Evolutionary conservation across 805 yeast species (phyloP).

Genomic region (Yarrowia keelungensis): DNA sequence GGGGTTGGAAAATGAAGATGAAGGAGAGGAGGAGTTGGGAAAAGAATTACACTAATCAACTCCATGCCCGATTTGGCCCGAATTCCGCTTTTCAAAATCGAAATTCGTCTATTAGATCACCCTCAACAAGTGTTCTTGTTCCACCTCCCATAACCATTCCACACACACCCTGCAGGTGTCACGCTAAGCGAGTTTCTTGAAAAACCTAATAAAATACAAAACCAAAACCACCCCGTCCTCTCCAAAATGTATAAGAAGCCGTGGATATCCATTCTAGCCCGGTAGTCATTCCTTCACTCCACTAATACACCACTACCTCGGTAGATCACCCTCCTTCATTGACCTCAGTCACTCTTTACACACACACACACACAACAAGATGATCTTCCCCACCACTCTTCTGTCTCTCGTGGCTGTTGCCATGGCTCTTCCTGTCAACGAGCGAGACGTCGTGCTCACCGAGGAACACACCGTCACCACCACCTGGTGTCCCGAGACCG

Average conservation of each 20-base stretch:
- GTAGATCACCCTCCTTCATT: not conserved
- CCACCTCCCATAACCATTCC: slow-evolving; percentile 17
- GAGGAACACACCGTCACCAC: slow-evolving; percentile 28
- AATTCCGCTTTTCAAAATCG: not conserved
- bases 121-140: no score
- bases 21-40: not conserved
- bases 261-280: no score
- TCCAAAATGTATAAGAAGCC: no score
- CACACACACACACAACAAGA: slow-evolving; percentile 12
- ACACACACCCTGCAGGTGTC: slow-evolving; percentile 26
- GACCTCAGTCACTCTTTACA: slow-evolving; percentile 6
- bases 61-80: not conserved
- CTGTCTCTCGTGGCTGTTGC: slow-evolving; percentile 11
- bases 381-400: slow-evolving; percentile 2
- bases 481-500: slow-evolving; percentile 34
- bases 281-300: not conserved
- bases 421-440: slow-evolving; percentile 19
- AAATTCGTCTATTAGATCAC: no score
- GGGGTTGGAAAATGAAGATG: no score
- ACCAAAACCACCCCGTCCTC: no score
- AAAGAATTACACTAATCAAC: not conserved
- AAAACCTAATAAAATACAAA: no score
- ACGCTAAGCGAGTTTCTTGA: not conserved
- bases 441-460: slow-evolving; percentile 10
- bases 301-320: not conserved